These are phyloP conservation scores for Paecilomyces variotii DNA, from an alignment of 2,329 filamentous ascomycete species.

Conservation along the genomic window DNA sequence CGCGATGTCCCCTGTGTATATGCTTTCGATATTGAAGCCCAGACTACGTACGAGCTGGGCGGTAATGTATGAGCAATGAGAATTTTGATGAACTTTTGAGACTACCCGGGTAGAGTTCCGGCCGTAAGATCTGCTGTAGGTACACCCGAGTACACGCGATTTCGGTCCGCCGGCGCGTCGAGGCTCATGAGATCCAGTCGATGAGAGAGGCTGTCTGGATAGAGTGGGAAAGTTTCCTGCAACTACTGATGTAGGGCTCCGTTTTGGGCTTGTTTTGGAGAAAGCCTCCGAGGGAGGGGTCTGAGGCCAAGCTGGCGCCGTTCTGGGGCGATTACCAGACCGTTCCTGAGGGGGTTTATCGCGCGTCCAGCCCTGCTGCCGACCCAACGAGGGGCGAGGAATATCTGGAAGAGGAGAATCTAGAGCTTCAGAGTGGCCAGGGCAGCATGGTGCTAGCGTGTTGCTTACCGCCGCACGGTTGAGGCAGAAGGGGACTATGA, in stretches of 20 bases:
- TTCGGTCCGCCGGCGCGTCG: neutral
- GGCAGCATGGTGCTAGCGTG: neutral
- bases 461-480: neutral
- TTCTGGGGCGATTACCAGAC: neutral
- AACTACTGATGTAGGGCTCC: neutral
- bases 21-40: neutral
- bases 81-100: neutral
- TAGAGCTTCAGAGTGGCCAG: neutral
- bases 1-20: neutral
- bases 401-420: neutral
- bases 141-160: no score
- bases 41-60: neutral
- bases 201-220: neutral
- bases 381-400: neutral
- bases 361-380: neutral
- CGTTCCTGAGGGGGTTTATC: neutral
- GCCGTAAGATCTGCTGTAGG: no score
- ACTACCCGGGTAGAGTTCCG: neutral
- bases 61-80: neutral
- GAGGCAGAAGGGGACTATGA: neutral
- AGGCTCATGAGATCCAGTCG: neutral
- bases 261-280: neutral
- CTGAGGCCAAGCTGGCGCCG: neutral
- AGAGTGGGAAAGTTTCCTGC: neutral
- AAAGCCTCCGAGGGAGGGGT: neutral